A percentile compares a stretch with the other conserved stretches of the same genome.
Conservation (phyloP, 2,329 filamentous ascomycete species). For the Neonectria sp. region DNA sequence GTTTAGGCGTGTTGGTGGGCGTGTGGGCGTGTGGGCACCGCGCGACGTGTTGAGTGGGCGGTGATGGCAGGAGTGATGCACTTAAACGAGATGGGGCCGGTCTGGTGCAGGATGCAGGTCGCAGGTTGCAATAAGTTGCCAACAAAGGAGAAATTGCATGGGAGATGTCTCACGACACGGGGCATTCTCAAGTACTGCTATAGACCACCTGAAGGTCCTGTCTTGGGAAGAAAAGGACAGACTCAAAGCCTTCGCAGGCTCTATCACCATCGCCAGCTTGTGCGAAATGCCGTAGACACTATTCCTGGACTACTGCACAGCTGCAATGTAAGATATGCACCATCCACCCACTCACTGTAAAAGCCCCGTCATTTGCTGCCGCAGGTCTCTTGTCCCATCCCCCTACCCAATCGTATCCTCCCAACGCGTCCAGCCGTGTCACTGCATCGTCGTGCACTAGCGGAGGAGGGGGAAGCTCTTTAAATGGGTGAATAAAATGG, state of each 20-base stretch:
- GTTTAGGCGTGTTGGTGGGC: conserved; percentile 28
- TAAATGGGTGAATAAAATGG: neutral
- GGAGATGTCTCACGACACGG: neutral
- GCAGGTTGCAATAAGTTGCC: conserved; percentile 3
- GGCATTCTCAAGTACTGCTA: no score
- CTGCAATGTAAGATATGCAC: neutral
- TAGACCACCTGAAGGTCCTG: no score
- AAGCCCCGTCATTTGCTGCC: conserved; percentile 1
- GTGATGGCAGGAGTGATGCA: conserved; percentile 1
- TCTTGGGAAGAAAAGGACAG: neutral
- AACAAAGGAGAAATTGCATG: neutral
- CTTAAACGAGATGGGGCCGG: conserved; percentile 9
- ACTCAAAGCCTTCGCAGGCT: no score
- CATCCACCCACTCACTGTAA: neutral
- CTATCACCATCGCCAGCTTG: neutral
- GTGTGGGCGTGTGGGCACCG: conserved; percentile 10
- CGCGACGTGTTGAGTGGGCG: conserved; percentile 10
- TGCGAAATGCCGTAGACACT: no score
- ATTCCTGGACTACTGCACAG: neutral
- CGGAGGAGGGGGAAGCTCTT: conserved; percentile 18
- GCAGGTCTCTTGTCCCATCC: neutral
- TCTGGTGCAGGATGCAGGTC: neutral
- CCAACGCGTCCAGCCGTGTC: conserved; percentile 33
- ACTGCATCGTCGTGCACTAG: conserved; percentile 18
- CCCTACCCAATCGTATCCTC: conserved; percentile 27